Conservation (phyloP, 2,329 filamentous ascomycete species). For the Alternaria viburni region DNA sequence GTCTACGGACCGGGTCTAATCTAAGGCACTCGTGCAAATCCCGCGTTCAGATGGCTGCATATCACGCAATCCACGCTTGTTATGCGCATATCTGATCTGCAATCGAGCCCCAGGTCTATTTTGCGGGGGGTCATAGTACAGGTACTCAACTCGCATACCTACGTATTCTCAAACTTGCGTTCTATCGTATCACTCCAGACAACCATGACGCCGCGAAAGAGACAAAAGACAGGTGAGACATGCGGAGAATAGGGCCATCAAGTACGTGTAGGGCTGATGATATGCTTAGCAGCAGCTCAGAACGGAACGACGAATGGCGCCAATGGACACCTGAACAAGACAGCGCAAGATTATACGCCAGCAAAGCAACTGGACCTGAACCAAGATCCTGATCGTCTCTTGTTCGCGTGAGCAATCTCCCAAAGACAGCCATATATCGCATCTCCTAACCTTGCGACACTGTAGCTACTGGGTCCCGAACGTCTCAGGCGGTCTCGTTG, state of each 20-base stretch:
- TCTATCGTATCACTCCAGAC: not conserved
- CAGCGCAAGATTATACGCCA: constrained; percentile 28
- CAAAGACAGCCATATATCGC: not conserved
- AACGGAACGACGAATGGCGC: not conserved
- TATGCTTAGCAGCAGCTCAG: not conserved
- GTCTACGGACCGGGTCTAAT: not conserved
- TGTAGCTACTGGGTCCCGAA: constrained; percentile 62
- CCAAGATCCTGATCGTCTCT: constrained; percentile 51
- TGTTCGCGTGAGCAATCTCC: constrained; percentile 48
- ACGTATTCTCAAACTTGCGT: not conserved
- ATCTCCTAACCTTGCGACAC: not conserved
- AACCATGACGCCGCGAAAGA: constrained; percentile 4
- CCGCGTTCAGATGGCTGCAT: not conserved
- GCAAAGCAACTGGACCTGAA: constrained; percentile 45
- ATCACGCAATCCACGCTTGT: constrained; percentile 12
- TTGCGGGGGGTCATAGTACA: not conserved
- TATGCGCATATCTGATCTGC: not conserved
- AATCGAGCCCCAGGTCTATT: not conserved
- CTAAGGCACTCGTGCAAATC: not conserved
- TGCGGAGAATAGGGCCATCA: not conserved
- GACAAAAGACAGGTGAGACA: not conserved
- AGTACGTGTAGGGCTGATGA: not conserved
- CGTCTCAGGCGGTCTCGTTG: constrained; percentile 60
- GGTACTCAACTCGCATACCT: not conserved
- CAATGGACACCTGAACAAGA: not conserved